phyloP scores from a whole-genome alignment of 257 asterid genomes.

The Ilex asprella region DNA sequence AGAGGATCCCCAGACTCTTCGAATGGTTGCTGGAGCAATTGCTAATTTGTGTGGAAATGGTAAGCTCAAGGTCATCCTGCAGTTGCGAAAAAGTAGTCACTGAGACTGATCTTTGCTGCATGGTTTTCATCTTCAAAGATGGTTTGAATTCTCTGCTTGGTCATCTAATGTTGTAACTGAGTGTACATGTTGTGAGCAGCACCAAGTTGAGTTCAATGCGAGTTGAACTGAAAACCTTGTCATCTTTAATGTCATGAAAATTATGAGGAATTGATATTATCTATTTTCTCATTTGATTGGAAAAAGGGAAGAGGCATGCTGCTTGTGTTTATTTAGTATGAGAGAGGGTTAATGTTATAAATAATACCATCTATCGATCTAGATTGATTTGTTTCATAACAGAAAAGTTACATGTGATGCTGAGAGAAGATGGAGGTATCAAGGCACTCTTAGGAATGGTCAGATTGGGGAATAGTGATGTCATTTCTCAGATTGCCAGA shows the following conservation, averaged over 20 bases:
- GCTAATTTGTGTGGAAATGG: slow-evolving; percentile 95
- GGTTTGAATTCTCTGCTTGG: neutral
- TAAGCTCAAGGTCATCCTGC: slow-evolving; percentile 22
- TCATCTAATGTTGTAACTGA: neutral
- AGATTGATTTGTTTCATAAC: slow-evolving; percentile 16
- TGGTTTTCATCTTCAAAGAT: neutral
- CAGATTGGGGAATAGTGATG: slow-evolving; percentile 54
- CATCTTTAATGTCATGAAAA: neutral
- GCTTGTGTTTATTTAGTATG: neutral
- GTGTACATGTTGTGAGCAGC: neutral
- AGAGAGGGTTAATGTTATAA: neutral
- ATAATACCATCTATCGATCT: neutral
- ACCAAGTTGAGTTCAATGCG: neutral
- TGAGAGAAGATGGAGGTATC: slow-evolving; percentile 79
- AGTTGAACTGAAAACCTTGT: neutral
- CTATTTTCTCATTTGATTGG: neutral
- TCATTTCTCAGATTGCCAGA: slow-evolving; percentile 78
- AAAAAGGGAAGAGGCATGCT: neutral
- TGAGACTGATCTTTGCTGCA: neutral
- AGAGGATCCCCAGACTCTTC: slow-evolving; percentile 79
- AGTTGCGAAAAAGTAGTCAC: neutral
- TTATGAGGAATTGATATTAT: neutral
- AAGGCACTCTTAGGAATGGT: slow-evolving; percentile 67
- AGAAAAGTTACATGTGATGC: slow-evolving; percentile 55
- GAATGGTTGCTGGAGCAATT: slow-evolving; percentile 97